A percentile compares a stretch with the other conserved stretches of the same genome.
Evolutionary conservation across 2,329 filamentous ascomycete genomes (phyloP).

Genomic region (Beauveria brongniartii): DNA sequence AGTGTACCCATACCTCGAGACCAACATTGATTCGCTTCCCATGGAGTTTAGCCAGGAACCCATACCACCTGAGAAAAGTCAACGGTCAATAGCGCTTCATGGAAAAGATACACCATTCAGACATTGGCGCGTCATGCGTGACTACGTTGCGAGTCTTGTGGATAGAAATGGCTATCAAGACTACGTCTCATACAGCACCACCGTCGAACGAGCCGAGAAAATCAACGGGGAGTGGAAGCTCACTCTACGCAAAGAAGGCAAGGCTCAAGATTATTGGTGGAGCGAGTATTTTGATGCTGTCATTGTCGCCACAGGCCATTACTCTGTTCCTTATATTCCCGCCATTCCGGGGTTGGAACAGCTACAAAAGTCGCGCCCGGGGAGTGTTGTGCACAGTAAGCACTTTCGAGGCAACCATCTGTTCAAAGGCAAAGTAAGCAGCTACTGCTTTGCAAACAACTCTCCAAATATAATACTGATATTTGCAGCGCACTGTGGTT

Average conservation of each 20-base stretch:
- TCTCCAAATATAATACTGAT: not conserved
- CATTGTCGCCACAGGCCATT: constrained; percentile 53
- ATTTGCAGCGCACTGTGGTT: constrained; percentile 45
- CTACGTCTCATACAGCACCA: constrained; percentile 47
- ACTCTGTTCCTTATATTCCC: constrained; percentile 49
- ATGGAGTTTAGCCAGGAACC: constrained; percentile 55
- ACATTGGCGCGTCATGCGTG: constrained; percentile 48
- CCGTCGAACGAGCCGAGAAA: constrained; percentile 51
- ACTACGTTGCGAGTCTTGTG: constrained; percentile 46
- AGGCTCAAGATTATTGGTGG: constrained; percentile 51
- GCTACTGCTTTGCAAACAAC: not conserved
- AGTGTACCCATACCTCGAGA: constrained; percentile 56
- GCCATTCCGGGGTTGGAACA: constrained; percentile 39
- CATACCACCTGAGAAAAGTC: constrained; percentile 33
- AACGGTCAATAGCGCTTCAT: constrained; percentile 31
- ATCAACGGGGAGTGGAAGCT: constrained; percentile 42
- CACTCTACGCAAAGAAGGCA: constrained; percentile 33
- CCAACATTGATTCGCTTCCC: constrained; percentile 49
- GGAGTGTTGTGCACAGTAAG: constrained; percentile 47
- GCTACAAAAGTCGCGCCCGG: constrained; percentile 36
- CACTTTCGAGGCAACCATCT: constrained; percentile 39
- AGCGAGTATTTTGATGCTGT: constrained; percentile 53
- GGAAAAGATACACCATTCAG: constrained; percentile 53
- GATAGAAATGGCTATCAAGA: constrained; percentile 44
- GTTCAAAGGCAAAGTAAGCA: constrained; percentile 36